phyloP scores from a whole-genome alignment of 2,329 filamentous ascomycete species.

The Cladosporium sp. region DNA sequence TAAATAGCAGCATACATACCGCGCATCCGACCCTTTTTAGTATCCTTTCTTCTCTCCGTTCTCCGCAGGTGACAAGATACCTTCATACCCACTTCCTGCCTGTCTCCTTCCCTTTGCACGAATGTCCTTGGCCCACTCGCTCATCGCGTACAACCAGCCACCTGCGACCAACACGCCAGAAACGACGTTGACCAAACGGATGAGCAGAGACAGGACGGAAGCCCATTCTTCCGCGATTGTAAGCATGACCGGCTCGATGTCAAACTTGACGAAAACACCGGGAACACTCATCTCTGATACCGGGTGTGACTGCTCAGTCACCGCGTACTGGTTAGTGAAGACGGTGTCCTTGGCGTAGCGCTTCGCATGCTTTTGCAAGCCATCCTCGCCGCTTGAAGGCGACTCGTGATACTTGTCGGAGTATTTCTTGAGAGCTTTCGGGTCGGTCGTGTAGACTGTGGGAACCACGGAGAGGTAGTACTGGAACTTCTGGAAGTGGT shows the following conservation, averaged over 20 bases:
- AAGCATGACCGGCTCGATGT: constrained; percentile 92
- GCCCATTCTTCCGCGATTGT: constrained; percentile 80
- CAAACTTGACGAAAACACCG: constrained; percentile 97
- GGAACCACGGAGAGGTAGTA: constrained; percentile 96
- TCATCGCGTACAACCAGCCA: constrained; percentile 87
- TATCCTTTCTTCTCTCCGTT: constrained; percentile 23
- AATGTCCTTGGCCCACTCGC: constrained; percentile 66
- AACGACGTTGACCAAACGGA: constrained; percentile 87
- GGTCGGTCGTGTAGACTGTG: constrained; percentile 73
- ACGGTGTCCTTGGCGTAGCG: constrained; percentile 59
- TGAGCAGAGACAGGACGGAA: constrained; percentile 69
- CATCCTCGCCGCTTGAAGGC: constrained; percentile 41
- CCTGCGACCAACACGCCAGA: constrained; percentile 89
- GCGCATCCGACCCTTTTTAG: neutral
- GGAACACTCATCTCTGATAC: constrained; percentile 72
- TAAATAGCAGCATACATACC: constrained; percentile 15
- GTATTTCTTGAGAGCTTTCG: constrained; percentile 42
- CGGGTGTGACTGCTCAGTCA: constrained; percentile 78
- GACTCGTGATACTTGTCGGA: constrained; percentile 41
- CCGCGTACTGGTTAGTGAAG: constrained; percentile 96
- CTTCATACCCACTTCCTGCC: constrained; percentile 8
- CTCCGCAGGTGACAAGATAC: constrained; percentile 25
- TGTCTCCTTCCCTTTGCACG: constrained; percentile 13
- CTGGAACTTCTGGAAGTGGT: constrained; percentile 93
- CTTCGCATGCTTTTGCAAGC: constrained; percentile 35